A percentile compares a stretch with the other conserved stretches of the same genome.
Evolutionary conservation across 2,329 filamentous ascomycete species (phyloP).

Genomic region (Nannizziopsis barbatae): DNA sequence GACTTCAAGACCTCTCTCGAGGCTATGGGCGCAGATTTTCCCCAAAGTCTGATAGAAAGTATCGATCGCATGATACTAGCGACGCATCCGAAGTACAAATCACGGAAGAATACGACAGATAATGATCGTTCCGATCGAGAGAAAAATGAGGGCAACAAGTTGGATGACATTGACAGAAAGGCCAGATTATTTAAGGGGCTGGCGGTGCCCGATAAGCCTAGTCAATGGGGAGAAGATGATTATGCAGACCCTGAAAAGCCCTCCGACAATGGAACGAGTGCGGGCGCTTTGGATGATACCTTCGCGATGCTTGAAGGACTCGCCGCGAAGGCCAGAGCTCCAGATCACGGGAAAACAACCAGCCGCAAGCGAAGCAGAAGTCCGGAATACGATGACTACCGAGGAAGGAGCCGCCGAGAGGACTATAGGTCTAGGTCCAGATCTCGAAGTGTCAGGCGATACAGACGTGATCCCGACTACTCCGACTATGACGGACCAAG

Average conservation of each 20-base stretch:
- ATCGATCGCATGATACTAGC: constrained; percentile 78
- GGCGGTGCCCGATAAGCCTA: constrained; percentile 67
- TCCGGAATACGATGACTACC: constrained; percentile 40
- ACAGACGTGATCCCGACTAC: constrained; percentile 37
- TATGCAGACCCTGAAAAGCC: constrained; percentile 25
- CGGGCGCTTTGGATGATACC: constrained; percentile 78
- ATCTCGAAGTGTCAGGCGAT: constrained; percentile 36
- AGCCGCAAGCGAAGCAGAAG: constrained; percentile 45
- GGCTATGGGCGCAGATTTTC: constrained; percentile 70
- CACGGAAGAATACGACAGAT: constrained; percentile 31
- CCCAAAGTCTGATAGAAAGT: constrained; percentile 76
- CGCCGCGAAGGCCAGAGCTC: constrained; percentile 50
- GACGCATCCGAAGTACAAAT: constrained; percentile 83
- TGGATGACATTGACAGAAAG: constrained; percentile 53
- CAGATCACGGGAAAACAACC: constrained; percentile 26
- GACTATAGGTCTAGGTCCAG: constrained; percentile 42
- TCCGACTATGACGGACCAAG: constrained; percentile 42
- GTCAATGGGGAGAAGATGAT: constrained; percentile 43
- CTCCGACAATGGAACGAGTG: constrained; percentile 32
- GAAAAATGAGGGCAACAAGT: constrained; percentile 32
- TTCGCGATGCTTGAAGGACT: constrained; percentile 82
- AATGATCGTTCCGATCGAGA: constrained; percentile 31
- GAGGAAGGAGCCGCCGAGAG: constrained; percentile 20
- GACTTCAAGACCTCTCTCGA: constrained; percentile 69
- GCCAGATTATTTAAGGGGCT: constrained; percentile 83